Conservation (phyloP, 73 alveolate genomes). For the Paramecium sonneborni region DNA sequence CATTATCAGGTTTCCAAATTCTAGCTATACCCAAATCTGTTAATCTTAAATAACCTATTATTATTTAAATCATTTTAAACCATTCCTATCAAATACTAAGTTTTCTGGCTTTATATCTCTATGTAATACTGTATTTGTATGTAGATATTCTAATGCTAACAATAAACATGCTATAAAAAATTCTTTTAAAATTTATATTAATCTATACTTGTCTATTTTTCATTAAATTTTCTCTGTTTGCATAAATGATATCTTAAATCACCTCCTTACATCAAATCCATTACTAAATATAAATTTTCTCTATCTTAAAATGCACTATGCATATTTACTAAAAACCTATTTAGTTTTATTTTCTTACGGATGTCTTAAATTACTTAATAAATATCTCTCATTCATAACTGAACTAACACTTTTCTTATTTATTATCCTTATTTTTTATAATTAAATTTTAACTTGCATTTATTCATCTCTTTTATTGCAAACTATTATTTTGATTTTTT, state of each 20-base stretch:
- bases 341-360: slow-evolving; percentile 57
- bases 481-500: slow-evolving; percentile 56
- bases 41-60: slow-evolving; percentile 80
- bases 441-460: slow-evolving; percentile 68
- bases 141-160: slow-evolving; percentile 88
- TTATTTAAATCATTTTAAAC: neutral
- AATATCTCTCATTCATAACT: slow-evolving; percentile 84
- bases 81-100: slow-evolving; percentile 84
- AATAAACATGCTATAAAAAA: slow-evolving; percentile 80
- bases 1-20: slow-evolving; percentile 85
- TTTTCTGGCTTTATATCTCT: slow-evolving; percentile 98
- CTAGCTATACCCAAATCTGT: slow-evolving; percentile 95
- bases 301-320: slow-evolving; percentile 92
- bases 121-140: slow-evolving; percentile 87
- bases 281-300: slow-evolving; percentile 87
- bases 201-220: slow-evolving; percentile 64
- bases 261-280: slow-evolving; percentile 94
- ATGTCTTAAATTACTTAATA: slow-evolving; percentile 78
- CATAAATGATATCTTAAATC: slow-evolving; percentile 80
- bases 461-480: slow-evolving; percentile 90
- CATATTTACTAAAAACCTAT: slow-evolving; percentile 88
- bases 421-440: slow-evolving; percentile 66
- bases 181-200: slow-evolving; percentile 26
- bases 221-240: slow-evolving; percentile 68
- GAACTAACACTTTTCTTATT: slow-evolving; percentile 87